phyloP scores from a whole-genome alignment of 108 stramenopile genomes.

The Conticribra weissflogii region DNA sequence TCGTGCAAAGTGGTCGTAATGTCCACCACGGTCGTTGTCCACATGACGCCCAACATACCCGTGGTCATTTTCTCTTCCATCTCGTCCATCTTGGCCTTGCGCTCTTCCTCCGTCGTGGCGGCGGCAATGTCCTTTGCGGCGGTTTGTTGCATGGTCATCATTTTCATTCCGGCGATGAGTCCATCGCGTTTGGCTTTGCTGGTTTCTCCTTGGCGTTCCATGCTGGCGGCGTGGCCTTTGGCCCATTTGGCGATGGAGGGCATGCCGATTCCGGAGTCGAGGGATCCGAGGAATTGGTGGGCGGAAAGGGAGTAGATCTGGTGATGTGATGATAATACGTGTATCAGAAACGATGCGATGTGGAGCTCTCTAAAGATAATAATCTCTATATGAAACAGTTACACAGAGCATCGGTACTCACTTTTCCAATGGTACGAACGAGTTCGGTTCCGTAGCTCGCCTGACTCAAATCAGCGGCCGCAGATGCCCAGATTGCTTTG shows the following conservation, averaged over 20 bases:
- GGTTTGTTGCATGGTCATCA: slow-evolving; percentile 54
- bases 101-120: slow-evolving; percentile 66
- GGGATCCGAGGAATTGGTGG: slow-evolving; percentile 65
- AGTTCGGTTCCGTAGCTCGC: slow-evolving; percentile 71
- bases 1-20: slow-evolving; percentile 78
- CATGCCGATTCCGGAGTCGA: slow-evolving; percentile 73
- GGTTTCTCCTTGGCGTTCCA: slow-evolving; percentile 27
- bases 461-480: slow-evolving; percentile 52
- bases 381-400: too few species aligned
- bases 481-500: slow-evolving; percentile 52
- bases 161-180: slow-evolving; percentile 52
- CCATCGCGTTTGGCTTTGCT: slow-evolving; percentile 57
- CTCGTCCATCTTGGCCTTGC: slow-evolving; percentile 39
- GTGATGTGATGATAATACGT: background rate
- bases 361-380: too few species aligned
- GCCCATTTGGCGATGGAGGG: slow-evolving; percentile 75
- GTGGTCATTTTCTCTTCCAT: slow-evolving; percentile 52
- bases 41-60: slow-evolving; percentile 62
- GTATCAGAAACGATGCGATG: too few species aligned
- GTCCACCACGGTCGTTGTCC: slow-evolving; percentile 83
- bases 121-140: slow-evolving; percentile 53
- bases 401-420: too few species aligned
- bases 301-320: slow-evolving; percentile 60
- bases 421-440: slow-evolving; percentile 65
- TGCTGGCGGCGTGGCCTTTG: slow-evolving; percentile 53